phyloP scores from a whole-genome alignment of 2,329 filamentous ascomycete species.

The Pseudopyricularia javanii region DNA sequence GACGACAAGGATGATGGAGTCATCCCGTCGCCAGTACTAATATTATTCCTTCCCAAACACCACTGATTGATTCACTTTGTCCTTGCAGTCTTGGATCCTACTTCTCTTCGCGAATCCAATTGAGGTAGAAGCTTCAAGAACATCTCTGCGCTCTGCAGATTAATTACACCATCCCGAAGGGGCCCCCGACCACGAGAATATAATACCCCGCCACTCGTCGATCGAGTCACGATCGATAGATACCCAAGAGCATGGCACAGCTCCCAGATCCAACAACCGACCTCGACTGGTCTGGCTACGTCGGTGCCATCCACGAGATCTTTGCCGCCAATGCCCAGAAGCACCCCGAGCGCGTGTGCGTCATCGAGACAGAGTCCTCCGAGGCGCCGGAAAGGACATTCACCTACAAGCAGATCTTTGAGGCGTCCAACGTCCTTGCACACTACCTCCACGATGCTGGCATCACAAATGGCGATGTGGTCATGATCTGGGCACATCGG shows the following conservation, averaged over 20 bases:
- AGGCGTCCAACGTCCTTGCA: conserved; percentile 69
- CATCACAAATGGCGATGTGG: conserved; percentile 68
- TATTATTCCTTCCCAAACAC: too few relatives aligned
- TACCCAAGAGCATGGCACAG: conserved; percentile 6
- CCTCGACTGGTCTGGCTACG: conserved; percentile 54
- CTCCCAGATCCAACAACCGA: conserved; percentile 55
- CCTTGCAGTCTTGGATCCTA: too few relatives aligned
- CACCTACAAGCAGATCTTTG: conserved; percentile 76
- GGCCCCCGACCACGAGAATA: not conserved
- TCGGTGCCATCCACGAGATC: conserved; percentile 51
- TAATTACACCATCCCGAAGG: too few relatives aligned
- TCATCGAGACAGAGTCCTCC: conserved; percentile 34
- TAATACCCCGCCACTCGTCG: not conserved
- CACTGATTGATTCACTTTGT: too few relatives aligned
- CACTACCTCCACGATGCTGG: conserved; percentile 67
- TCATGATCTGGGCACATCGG: conserved; percentile 84
- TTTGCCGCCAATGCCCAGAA: conserved; percentile 54
- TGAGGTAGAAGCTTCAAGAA: too few relatives aligned
- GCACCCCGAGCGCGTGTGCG: conserved; percentile 48
- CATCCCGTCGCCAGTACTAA: too few relatives aligned
- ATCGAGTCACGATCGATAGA: not conserved
- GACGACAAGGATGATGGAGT: not conserved
- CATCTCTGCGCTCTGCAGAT: too few relatives aligned
- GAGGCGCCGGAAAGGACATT: conserved; percentile 50
- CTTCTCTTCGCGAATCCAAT: too few relatives aligned